phyloP scores from a whole-genome alignment of 768 basidiomycete genomes.

The Kwoniella sp. region DNA sequence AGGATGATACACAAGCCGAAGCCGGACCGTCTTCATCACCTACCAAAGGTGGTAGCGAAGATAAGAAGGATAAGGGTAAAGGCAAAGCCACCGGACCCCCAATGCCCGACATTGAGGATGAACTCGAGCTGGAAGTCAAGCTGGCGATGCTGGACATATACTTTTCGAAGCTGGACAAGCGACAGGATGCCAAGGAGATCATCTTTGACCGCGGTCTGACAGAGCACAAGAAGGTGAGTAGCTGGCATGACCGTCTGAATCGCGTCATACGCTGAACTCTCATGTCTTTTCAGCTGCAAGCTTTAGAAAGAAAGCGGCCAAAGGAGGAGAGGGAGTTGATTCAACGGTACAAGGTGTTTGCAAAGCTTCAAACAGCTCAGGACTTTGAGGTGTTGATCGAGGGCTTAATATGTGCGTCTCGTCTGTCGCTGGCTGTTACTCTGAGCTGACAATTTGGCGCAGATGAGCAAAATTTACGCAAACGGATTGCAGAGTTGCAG shows the following conservation, averaged over 20 bases:
- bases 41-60: slow-evolving; percentile 2
- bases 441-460: background rate
- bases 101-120: slow-evolving; percentile 63
- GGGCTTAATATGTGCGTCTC: slow-evolving; percentile 76
- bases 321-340: slow-evolving; percentile 89
- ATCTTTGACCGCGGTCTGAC: slow-evolving; percentile 88
- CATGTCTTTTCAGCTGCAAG: slow-evolving; percentile 67
- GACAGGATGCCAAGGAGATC: slow-evolving; percentile 75
- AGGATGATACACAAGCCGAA: background rate
- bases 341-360: slow-evolving; percentile 82
- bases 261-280: background rate
- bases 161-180: slow-evolving; percentile 76
- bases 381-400: slow-evolving; percentile 85
- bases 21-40: slow-evolving; percentile 9
- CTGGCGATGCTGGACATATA: slow-evolving; percentile 85
- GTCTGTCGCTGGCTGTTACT: background rate
- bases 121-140: slow-evolving; percentile 80
- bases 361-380: slow-evolving; percentile 80
- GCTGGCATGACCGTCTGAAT: background rate
- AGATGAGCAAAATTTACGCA: slow-evolving; percentile 86
- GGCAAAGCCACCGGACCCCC: slow-evolving; percentile 22
- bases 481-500: slow-evolving; percentile 85
- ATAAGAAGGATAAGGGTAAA: slow-evolving; percentile 24
- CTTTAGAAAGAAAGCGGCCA: slow-evolving; percentile 80
- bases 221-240: slow-evolving; percentile 84